phyloP scores from a whole-genome alignment of 2,329 filamentous ascomycete genomes.

The Hypoxylon sp. region DNA sequence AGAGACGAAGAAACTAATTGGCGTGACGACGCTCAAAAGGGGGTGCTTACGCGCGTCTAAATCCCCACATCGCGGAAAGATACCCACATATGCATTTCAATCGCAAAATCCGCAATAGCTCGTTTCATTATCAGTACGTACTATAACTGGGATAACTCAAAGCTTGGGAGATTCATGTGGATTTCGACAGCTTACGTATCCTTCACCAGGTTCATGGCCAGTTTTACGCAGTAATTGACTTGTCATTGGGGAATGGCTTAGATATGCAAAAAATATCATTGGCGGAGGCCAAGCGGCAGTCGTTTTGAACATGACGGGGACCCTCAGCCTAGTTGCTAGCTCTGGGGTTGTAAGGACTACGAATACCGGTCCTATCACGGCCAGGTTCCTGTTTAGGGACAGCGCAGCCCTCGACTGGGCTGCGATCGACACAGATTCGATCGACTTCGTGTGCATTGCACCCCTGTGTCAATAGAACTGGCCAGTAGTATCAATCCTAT shows the following conservation, averaged over 20 bases:
- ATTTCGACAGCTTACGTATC: slow-evolving; percentile 16
- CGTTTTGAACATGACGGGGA: slow-evolving; percentile 5
- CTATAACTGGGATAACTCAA: slow-evolving; percentile 2
- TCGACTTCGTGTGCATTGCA: neutral
- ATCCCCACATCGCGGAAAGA: slow-evolving; percentile 13
- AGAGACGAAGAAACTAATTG: neutral
- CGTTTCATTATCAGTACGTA: neutral
- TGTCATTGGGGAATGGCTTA: slow-evolving; percentile 6
- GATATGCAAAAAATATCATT: slow-evolving; percentile 23
- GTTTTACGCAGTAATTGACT: neutral
- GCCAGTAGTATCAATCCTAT: slow-evolving; percentile 20
- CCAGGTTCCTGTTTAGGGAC: slow-evolving; percentile 15
- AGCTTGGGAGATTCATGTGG: neutral
- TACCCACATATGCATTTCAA: slow-evolving; percentile 7
- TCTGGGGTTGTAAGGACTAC: slow-evolving; percentile 19
- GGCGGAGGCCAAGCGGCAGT: slow-evolving; percentile 22
- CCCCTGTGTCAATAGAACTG: neutral
- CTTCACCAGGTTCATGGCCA: slow-evolving; percentile 9
- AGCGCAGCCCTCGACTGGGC: slow-evolving; percentile 3
- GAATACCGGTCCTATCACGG: slow-evolving; percentile 29
- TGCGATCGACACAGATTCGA: neutral
- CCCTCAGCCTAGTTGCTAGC: slow-evolving; percentile 3
- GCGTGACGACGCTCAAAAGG: neutral
- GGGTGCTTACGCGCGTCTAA: slow-evolving; percentile 22
- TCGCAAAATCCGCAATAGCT: slow-evolving; percentile 1